phyloP scores from a whole-genome alignment of 352 stramenopile species.

The Pythium rishiriense region DNA sequence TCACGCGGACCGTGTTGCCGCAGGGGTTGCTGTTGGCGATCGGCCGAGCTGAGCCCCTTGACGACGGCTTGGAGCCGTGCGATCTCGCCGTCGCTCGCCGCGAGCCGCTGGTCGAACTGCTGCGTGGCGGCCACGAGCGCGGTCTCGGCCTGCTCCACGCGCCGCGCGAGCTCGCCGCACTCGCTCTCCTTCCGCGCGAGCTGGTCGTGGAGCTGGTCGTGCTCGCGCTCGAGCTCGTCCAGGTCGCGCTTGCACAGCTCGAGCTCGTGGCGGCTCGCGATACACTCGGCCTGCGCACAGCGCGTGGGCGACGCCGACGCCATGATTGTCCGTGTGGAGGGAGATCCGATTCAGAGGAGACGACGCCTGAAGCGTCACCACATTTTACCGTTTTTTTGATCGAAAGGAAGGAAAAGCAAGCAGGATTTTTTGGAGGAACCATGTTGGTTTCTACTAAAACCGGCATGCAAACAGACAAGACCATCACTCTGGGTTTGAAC shows the following conservation, averaged over 20 bases:
- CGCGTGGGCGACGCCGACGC: constrained; percentile 20
- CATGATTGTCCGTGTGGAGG: not conserved
- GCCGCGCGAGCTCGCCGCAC: constrained; percentile 15
- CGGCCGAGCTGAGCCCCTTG: constrained; percentile 16
- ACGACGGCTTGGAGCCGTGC: constrained; percentile 23
- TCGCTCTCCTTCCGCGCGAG: constrained; percentile 40
- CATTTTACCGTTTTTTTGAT: constrained; percentile 10
- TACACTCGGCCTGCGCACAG: constrained; percentile 61
- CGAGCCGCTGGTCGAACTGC: constrained; percentile 16
- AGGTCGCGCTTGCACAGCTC: constrained; percentile 59
- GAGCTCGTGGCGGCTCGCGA: constrained; percentile 63
- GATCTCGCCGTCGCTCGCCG: constrained; percentile 35
- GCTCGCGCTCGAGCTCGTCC: constrained; percentile 61
- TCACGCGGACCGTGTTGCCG: not conserved
- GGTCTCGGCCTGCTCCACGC: constrained; percentile 17
- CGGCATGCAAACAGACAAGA: not conserved
- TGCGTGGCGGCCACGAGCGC: constrained; percentile 14
- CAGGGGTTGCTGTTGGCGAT: constrained; percentile 19
- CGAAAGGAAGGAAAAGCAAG: not conserved
- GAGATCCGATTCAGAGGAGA: not conserved
- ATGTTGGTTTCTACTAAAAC: not conserved
- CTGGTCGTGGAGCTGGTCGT: constrained; percentile 66
- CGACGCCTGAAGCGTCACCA: constrained; percentile 6
- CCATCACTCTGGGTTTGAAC: constrained; percentile 1
- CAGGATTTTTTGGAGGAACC: not conserved